Evolutionary conservation across 805 yeast species (phyloP).

Genomic region (Maudiozyma serrabonitensis): DNA sequence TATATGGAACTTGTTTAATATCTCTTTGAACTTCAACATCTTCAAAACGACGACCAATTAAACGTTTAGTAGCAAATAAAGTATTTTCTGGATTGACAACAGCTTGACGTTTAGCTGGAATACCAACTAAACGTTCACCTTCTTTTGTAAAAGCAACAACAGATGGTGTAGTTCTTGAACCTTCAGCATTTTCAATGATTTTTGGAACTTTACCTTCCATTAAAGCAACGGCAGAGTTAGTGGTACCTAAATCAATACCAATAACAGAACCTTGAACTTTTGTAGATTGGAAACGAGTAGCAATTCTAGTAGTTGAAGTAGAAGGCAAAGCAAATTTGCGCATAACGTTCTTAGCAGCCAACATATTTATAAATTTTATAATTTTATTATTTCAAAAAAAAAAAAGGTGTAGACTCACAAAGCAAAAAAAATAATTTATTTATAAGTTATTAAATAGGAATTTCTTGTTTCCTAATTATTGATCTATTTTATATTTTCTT

Average conservation of each 20-base stretch:
- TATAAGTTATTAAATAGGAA: too few relatives aligned
- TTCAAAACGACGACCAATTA: slow-evolving; percentile 86
- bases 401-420: too few relatives aligned
- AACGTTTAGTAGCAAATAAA: slow-evolving; percentile 86
- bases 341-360: slow-evolving; percentile 21
- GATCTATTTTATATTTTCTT: too few relatives aligned
- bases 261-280: slow-evolving; percentile 42
- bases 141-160: slow-evolving; percentile 90
- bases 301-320: slow-evolving; percentile 12
- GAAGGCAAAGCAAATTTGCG: slow-evolving; percentile 10
- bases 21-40: slow-evolving; percentile 89
- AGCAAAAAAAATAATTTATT: background rate
- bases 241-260: slow-evolving; percentile 81
- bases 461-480: too few relatives aligned
- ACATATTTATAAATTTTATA: slow-evolving; percentile 8
- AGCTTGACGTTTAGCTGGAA: slow-evolving; percentile 93
- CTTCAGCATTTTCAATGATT: slow-evolving; percentile 75
- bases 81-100: slow-evolving; percentile 92
- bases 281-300: slow-evolving; percentile 29
- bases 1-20: slow-evolving; percentile 78
- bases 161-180: slow-evolving; percentile 84
- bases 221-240: slow-evolving; percentile 80
- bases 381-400: background rate
- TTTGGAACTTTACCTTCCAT: slow-evolving; percentile 61
- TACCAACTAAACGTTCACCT: slow-evolving; percentile 87